phyloP scores from a whole-genome alignment of 2,329 filamentous ascomycete genomes.

The Fusarium albidum region DNA sequence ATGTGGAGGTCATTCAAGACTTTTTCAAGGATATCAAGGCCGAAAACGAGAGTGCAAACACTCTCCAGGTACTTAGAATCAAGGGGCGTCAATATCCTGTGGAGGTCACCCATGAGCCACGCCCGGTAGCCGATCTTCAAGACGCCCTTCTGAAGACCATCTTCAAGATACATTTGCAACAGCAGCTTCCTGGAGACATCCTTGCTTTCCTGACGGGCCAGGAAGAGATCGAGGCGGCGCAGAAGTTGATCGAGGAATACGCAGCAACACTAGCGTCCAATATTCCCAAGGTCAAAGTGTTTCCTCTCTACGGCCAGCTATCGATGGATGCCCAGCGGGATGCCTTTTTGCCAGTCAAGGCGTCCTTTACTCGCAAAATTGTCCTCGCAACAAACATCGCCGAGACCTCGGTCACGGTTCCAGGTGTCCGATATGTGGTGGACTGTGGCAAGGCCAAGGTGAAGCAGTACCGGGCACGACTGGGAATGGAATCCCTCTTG shows the following conservation, averaged over 20 bases:
- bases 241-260: constrained; percentile 83
- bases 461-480: constrained; percentile 84
- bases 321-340: constrained; percentile 86
- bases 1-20: constrained; percentile 77
- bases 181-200: constrained; percentile 93
- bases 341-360: constrained; percentile 80
- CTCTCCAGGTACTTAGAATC: constrained; percentile 66
- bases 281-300: constrained; percentile 75
- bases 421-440: constrained; percentile 89
- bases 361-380: constrained; percentile 81
- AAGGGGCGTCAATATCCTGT: constrained; percentile 90
- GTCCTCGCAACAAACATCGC: constrained; percentile 97
- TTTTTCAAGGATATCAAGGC: constrained; percentile 69
- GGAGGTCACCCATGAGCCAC: constrained; percentile 75
- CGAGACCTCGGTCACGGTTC: constrained; percentile 97
- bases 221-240: constrained; percentile 86
- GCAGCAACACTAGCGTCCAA: constrained; percentile 75
- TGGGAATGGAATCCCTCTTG: constrained; percentile 90
- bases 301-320: constrained; percentile 90
- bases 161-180: constrained; percentile 85
- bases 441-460: constrained; percentile 95
- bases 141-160: constrained; percentile 83
- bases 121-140: constrained; percentile 81
- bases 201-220: constrained; percentile 92
- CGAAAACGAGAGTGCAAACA: constrained; percentile 21